Evolutionary conservation across 257 asterid species (phyloP).

Genomic region (Fraxinus quadrangulata): DNA sequence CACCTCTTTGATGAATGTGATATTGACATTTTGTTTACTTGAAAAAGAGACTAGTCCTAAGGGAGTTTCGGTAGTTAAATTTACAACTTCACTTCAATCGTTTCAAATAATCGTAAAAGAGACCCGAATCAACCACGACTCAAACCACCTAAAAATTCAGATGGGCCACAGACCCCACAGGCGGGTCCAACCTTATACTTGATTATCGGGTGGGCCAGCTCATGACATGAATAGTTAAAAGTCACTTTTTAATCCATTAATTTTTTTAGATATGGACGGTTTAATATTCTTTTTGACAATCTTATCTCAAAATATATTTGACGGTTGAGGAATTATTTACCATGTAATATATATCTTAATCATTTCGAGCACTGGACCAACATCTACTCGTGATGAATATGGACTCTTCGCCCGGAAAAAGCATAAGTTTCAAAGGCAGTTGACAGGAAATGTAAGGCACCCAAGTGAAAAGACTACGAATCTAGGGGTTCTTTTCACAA

Average conservation of each 20-base stretch:
- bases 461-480: not conserved
- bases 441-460: not conserved
- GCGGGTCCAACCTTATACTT: too few relatives aligned
- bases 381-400: not conserved
- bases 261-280: too few relatives aligned
- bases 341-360: too few relatives aligned
- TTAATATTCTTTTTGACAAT: too few relatives aligned
- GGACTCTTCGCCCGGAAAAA: not conserved
- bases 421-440: not conserved
- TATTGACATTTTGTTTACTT: not conserved
- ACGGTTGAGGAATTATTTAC: too few relatives aligned
- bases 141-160: too few relatives aligned
- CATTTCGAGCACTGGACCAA: not conserved
- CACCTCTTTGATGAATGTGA: not conserved
- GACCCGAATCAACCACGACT: not conserved
- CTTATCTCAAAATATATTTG: too few relatives aligned
- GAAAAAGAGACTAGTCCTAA: not conserved
- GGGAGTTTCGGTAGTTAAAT: not conserved
- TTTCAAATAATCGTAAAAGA: not conserved
- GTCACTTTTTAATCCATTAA: too few relatives aligned
- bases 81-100: not conserved
- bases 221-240: not conserved
- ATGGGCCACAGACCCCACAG: too few relatives aligned
- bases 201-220: not conserved
- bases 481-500: not conserved